Base-by-base conservation (phyloP, 1,284 basidiomycete species). In the Macrocystidia cucumis region DNA sequence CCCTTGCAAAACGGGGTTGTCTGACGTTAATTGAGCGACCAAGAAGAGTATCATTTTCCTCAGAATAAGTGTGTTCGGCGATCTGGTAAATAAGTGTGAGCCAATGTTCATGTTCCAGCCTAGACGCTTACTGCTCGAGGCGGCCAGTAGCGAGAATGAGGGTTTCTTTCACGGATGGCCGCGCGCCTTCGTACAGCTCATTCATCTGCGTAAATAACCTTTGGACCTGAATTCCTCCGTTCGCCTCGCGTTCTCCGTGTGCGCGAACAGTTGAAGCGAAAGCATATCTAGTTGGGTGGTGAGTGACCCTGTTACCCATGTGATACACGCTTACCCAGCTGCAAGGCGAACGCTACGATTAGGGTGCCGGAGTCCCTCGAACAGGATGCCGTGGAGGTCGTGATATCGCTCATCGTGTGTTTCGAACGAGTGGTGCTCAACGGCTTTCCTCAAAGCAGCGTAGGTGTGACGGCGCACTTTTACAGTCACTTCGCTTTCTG, bases 1-100 rank as follows among this genome's bases (percentile, higher is more conserved):
- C 19, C 81, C 81, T 48, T 73, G 77, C 9, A 91, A 47, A 1
- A 87, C 66, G 2, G 75, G 73, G 44, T 80, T 88, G 11, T 62
- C 52, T 32, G 77, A 68, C 1, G 78, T 84, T 1, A 92, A 59
- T 40, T 83, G 80, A 5, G 70, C 64, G n/a, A 89, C 65, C 3
- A 92, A 57, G 26, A 78, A 67, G 39, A 71, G 76, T 2, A 91
- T 53, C 4, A 74, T 67, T 34, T 74, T 72, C 5, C 77, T 72
- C 12, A 89, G 57, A 7, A 78, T 52, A 22, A 76, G 68, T 1
- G 59, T 46, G 22, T 71, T 62, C 12, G 67, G 60, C 8, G 68
- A 60, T 37, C 81, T 85, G 30, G 27, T 32, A 5, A 35, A 29
- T 23, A 5, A 26, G 26, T 17, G 22, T 5, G 20, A 14, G 24